Evolutionary conservation across 805 yeast species (phyloP).

Genomic region (Saccharomycopsis sp.): DNA sequence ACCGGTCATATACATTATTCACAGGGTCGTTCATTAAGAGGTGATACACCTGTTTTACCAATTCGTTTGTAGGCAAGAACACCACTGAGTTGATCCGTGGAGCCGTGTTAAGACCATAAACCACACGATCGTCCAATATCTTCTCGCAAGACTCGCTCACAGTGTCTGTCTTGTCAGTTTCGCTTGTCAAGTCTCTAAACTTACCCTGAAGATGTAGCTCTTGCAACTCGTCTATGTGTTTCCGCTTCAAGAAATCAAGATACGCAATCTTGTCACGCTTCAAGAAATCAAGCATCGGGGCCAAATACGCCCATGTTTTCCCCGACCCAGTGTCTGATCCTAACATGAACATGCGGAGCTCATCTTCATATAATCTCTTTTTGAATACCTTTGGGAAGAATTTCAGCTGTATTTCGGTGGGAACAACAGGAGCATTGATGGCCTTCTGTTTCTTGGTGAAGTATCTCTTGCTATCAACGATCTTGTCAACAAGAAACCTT

Average conservation of each 20-base stretch:
- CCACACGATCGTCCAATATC: neutral
- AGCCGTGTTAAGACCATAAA: neutral
- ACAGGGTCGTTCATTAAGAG: constrained; percentile 28
- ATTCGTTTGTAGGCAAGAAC: constrained; percentile 82
- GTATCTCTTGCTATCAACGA: neutral
- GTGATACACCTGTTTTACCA: constrained; percentile 70
- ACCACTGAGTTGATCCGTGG: constrained; percentile 54
- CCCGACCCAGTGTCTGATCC: constrained; percentile 99
- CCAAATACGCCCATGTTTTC: constrained; percentile 86
- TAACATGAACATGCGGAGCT: constrained; percentile 58
- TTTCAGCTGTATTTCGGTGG: neutral
- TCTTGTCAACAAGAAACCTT: neutral
- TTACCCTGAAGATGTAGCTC: neutral
- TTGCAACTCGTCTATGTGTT: constrained; percentile 25
- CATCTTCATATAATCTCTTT: constrained; percentile 20
- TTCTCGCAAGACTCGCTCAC: neutral
- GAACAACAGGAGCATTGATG: neutral
- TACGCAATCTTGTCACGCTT: constrained; percentile 45
- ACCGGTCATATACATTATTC: constrained; percentile 5
- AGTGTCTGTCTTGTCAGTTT: neutral
- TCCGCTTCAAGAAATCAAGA: constrained; percentile 32
- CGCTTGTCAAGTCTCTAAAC: neutral
- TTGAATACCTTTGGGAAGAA: neutral
- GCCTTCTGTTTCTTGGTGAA: neutral
- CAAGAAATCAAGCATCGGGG: constrained; percentile 65